phyloP scores from a whole-genome alignment of 164 flowering plant genomes.

The Stephania japonica region DNA sequence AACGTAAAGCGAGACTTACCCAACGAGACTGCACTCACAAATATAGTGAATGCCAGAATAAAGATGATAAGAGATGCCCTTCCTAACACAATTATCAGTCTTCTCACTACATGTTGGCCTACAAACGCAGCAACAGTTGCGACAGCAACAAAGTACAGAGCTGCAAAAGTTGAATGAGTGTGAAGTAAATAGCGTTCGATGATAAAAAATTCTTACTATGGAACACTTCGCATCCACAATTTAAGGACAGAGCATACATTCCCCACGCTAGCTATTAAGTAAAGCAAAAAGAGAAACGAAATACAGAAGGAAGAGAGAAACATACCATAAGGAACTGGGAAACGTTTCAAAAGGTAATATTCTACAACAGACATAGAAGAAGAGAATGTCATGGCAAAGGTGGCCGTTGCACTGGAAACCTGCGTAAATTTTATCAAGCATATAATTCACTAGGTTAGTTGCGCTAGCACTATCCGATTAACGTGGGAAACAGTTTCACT shows the following conservation, averaged over 20 bases:
- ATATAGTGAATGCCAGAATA: constrained; percentile 77
- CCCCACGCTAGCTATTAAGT: neutral
- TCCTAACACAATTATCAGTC: constrained; percentile 56
- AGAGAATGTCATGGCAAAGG: constrained; percentile 97
- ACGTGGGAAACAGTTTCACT: neutral
- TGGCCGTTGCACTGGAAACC: constrained; percentile 98
- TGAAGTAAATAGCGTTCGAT: neutral
- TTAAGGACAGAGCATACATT: neutral
- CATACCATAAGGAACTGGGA: constrained; percentile 92
- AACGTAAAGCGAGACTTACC: constrained; percentile 34
- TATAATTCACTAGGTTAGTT: neutral
- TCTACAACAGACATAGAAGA: constrained; percentile 99
- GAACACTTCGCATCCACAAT: neutral
- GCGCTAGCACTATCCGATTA: neutral
- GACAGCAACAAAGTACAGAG: constrained; percentile 65
- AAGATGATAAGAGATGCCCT: constrained; percentile 92
- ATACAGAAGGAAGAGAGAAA: neutral
- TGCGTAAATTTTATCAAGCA: constrained; percentile 25
- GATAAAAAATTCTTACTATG: neutral
- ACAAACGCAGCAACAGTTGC: constrained; percentile 82
- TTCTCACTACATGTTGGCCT: constrained; percentile 85
- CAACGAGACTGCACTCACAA: constrained; percentile 82
- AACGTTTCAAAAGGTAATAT: constrained; percentile 86
- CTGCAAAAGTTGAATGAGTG: constrained; percentile 30
- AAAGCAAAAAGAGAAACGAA: neutral